Evolutionary conservation across 2,329 filamentous ascomycete genomes (phyloP).

Genomic region (Colletotrichum sansevieriae): DNA sequence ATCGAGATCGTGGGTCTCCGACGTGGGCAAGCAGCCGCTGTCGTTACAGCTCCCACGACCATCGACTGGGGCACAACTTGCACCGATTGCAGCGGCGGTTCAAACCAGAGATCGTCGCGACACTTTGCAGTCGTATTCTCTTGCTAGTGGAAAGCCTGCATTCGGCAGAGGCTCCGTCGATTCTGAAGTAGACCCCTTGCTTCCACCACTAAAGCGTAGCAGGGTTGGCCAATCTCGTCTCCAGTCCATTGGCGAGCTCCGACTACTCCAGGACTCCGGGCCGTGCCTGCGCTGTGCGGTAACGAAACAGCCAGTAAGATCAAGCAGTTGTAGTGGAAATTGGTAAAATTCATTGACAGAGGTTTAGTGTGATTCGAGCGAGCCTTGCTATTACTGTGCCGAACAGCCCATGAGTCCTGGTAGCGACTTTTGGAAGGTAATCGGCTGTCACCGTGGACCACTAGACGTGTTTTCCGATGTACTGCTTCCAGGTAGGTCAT

Average conservation of each 20-base stretch:
- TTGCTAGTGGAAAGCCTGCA: conserved; percentile 54
- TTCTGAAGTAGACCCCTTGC: conserved; percentile 62
- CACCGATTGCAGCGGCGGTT: conserved; percentile 51
- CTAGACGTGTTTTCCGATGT: conserved; percentile 62
- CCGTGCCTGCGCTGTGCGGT: conserved; percentile 66
- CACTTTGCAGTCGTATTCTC: conserved; percentile 55
- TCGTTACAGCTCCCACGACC: conserved; percentile 57
- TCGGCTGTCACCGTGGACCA: conserved; percentile 66
- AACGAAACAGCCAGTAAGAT: conserved; percentile 59
- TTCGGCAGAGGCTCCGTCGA: conserved; percentile 57
- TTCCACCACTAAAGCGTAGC: conserved; percentile 68
- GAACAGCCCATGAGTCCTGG: conserved; percentile 53
- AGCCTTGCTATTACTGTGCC: conserved; percentile 62
- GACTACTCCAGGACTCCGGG: conserved; percentile 60
- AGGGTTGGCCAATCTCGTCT: conserved; percentile 65
- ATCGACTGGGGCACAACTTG: conserved; percentile 50
- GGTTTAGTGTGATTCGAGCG: conserved; percentile 64
- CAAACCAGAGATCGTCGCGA: conserved; percentile 57
- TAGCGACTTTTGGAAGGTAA: conserved; percentile 60
- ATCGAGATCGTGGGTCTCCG: conserved; percentile 50
- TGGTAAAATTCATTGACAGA: conserved; percentile 10
- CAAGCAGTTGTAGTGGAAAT: background rate
- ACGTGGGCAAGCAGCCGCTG: conserved; percentile 46
- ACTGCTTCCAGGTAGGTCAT: conserved; percentile 61
- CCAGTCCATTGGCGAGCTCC: conserved; percentile 69